Evolutionary conservation across 768 basidiomycete species (phyloP), one percentile per base, ranked within the genome.

Genomic region (Punctularia strigosozonata): DNA sequence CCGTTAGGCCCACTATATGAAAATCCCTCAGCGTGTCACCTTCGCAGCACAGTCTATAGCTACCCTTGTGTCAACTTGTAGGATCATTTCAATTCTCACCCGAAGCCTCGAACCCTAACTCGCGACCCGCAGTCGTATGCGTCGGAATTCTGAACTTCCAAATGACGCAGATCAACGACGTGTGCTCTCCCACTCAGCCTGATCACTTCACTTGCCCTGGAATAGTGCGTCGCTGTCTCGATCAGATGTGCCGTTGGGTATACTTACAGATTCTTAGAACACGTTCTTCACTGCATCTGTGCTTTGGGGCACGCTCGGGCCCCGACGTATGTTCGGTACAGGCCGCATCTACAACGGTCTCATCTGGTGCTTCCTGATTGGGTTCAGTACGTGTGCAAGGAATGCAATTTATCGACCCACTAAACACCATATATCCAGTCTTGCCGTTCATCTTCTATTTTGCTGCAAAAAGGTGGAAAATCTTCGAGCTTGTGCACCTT

Each of bases 271-370:
- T n/a, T 8, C 26, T 10, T 19, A 34, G 33, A 55, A 56, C 40
- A 62, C 58, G 6, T 66, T 65, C 53, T 61, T 62, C 53, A 63
- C 63, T 2, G 58, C 59, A 6, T 44, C 54, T 37, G 57, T 60
- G 43, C 47, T 56, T 47, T 62, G 54, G 50, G 47, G 46, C 8
- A 51, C 52, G 1, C 49, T 55, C 10, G 54, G 61, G 6, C 60
- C 64, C 6, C 52, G 55, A 25, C 50, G 57, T 19, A 51, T 63
- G 40, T 66, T 62, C 43, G 60, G 60, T 8, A 23, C 43, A 1
- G 57, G 52, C 26, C 50, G 52, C 8, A 52, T 57, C 17, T 64
- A 61, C 55, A 51, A 46, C 21, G 38, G 41, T 3, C 43, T 60
- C 20, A 35, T 62, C 10, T 53, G 41, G 41, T 43, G 45, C 22